Evolutionary conservation across 768 basidiomycete genomes (phyloP).

Genomic region (Naganishia antarctica): DNA sequence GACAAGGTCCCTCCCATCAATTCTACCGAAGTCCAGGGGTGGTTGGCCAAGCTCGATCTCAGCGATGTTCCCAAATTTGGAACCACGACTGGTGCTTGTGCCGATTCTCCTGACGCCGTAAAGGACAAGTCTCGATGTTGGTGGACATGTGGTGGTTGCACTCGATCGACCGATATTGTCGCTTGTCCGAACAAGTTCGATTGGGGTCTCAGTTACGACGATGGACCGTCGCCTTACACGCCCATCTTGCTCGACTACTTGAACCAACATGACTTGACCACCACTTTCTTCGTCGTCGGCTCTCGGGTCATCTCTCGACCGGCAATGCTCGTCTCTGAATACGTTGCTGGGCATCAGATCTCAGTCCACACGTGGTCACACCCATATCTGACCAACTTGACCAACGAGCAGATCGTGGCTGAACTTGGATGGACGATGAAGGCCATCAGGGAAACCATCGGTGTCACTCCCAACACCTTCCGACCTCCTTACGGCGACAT

Average conservation of each 20-base stretch:
- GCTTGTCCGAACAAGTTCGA: slow-evolving; percentile 64
- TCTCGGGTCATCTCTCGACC: slow-evolving; percentile 75
- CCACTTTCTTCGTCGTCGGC: slow-evolving; percentile 84
- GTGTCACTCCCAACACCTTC: slow-evolving; percentile 67
- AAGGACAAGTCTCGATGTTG: slow-evolving; percentile 61
- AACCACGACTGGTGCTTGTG: slow-evolving; percentile 52
- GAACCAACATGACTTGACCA: slow-evolving; percentile 60
- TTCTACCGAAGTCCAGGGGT: slow-evolving; percentile 43
- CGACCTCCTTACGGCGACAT: slow-evolving; percentile 67
- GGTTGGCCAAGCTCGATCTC: slow-evolving; percentile 40
- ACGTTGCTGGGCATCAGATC: slow-evolving; percentile 73
- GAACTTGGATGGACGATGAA: slow-evolving; percentile 84
- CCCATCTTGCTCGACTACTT: slow-evolving; percentile 68
- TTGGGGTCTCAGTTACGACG: slow-evolving; percentile 58
- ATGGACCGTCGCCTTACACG: slow-evolving; percentile 76
- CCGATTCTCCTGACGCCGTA: slow-evolving; percentile 58
- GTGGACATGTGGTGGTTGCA: slow-evolving; percentile 78
- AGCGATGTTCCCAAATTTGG: slow-evolving; percentile 38
- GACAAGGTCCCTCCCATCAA: slow-evolving; percentile 44
- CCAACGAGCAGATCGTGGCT: slow-evolving; percentile 75
- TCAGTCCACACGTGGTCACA: slow-evolving; percentile 87
- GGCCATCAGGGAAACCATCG: slow-evolving; percentile 73
- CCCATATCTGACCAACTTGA: slow-evolving; percentile 66
- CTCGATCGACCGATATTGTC: slow-evolving; percentile 62
- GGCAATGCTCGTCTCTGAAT: slow-evolving; percentile 64